Conservation (phyloP, 129 eudicot genomes). For the Flaveria bidentis region DNA sequence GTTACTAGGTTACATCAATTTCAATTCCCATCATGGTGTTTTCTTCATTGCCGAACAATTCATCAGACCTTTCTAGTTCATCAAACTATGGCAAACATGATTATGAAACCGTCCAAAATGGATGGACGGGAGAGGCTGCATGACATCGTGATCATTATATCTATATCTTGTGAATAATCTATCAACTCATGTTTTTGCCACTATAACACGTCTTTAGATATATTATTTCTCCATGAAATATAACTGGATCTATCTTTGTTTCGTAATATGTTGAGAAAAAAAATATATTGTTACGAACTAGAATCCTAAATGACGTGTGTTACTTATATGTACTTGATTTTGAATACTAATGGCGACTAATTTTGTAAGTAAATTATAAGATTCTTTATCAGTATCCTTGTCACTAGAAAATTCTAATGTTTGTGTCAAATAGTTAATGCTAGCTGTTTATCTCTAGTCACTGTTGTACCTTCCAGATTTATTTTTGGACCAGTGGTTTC, state of each 20-base stretch:
- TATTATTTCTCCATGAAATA: no score
- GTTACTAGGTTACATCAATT: slow-evolving; percentile 14
- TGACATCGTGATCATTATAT: not conserved
- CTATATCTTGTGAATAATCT: slow-evolving; percentile 11
- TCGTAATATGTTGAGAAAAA: no score
- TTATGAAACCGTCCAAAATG: slow-evolving; percentile 30
- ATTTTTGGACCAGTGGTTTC: slow-evolving; percentile 22
- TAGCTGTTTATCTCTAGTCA: slow-evolving; percentile 8
- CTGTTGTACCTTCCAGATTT: slow-evolving; percentile 26
- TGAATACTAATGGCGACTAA: slow-evolving; percentile 11
- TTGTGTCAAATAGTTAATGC: slow-evolving; percentile 18
- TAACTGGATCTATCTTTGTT: no score
- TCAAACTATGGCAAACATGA: slow-evolving; percentile 34
- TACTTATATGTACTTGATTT: not conserved
- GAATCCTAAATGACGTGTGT: no score
- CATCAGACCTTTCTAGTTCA: not conserved
- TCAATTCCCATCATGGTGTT: slow-evolving; percentile 12
- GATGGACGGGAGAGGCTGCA: not conserved
- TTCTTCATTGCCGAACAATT: slow-evolving; percentile 19
- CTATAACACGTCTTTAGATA: not conserved
- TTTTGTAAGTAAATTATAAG: slow-evolving; percentile 1
- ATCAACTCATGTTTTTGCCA: slow-evolving; percentile 22
- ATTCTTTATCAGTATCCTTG: slow-evolving; percentile 9
- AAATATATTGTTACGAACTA: no score
- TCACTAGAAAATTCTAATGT: slow-evolving; percentile 25